Percentiles rank a stretch among this genome's conserved stretches.
Conservation (phyloP, 305 asterid species). For the Solanum hybrid region DNA sequence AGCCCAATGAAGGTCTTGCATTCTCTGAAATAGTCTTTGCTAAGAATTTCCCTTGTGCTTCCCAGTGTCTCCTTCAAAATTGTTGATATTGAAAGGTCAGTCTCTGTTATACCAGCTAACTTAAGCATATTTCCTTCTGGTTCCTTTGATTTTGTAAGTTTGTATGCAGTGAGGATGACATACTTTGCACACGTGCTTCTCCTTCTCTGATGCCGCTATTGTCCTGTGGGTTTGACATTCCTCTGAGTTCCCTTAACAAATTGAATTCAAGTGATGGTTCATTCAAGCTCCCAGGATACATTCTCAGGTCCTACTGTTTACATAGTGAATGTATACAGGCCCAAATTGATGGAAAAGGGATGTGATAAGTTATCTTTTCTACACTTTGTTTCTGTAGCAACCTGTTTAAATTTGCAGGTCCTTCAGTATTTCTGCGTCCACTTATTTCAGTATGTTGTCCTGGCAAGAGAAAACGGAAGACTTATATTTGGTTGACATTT, state of each 20-base stretch:
- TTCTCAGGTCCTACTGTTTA: conserved; percentile 57
- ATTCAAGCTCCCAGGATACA: conserved; percentile 65
- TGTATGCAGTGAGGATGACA: conserved; percentile 52
- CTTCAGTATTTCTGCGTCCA: conserved; percentile 89
- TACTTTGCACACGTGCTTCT: conserved; percentile 52
- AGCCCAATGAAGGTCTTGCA: conserved; percentile 68
- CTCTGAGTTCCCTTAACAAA: conserved; percentile 32
- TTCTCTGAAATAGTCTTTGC: conserved; percentile 54
- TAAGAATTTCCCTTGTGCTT: conserved; percentile 72
- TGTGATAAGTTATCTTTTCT: conserved; percentile 8
- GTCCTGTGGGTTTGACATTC: conserved; percentile 56
- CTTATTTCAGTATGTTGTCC: conserved; percentile 4
- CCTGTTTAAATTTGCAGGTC: conserved; percentile 50
- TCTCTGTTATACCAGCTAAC: conserved; percentile 15
- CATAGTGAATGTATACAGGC: conserved; percentile 47
- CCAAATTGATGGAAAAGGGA: conserved; percentile 3
- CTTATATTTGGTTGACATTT: background rate
- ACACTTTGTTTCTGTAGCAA: conserved; percentile 15
- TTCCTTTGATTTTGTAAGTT: conserved; percentile 8
- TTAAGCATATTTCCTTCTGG: background rate
- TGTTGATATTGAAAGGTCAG: conserved; percentile 63
- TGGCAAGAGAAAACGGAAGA: background rate
- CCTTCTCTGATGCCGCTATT: conserved; percentile 61
- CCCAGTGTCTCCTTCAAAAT: conserved; percentile 56
- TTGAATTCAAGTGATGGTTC: conserved; percentile 40